Evolutionary conservation across 2,329 filamentous ascomycete genomes (phyloP), one percentile per base, ranked within the genome.

Genomic region (Hymenoscyphus salicellus): DNA sequence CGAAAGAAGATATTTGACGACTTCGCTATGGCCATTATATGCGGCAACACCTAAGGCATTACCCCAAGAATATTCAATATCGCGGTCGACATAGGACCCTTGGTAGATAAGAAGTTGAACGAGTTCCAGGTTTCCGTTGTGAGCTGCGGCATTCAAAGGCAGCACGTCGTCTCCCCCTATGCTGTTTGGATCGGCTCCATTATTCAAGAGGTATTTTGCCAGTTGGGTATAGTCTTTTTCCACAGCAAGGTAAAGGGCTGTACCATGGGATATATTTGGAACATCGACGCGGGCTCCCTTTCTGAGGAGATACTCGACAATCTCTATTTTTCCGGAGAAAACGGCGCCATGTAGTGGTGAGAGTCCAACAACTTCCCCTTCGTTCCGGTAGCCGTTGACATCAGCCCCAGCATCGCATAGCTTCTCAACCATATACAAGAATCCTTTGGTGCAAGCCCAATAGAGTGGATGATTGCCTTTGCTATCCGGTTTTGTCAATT

Each of bases 21-120:
- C 36, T 30, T 49, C 38, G 7, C 6, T 7, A 17, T 60, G 58
- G n/a, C 58, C 58, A 20, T 46, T 6, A 32, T 60, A 60, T 32
- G 58, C 14, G n/a, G 58, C 58, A 60, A 46, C 36, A 10, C 58
- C 58, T 46, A 60, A n/a, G 20, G 58, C 38, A 46, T 49, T 60
- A 23, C 36, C 58, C 20, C 38, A 46, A 2, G 14, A 30, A 30
- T 60, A 60, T 23, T 26, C 41, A 11, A 46, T 17, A 32, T 60
- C 58, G 3, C 33, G 38, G 32, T 60, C 41, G 7, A 60, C 14
- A 26, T 60, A 23, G 7, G 58, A 38, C 11, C 38, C 23, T 32
- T 41, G 11, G 6, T 23, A 26, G 11, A 60, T 16, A 5, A 60
- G 41, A 28, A 60, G 58, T 20, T 46, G 36, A 5, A 46, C 23